Percentiles rank a stretch among this genome's conserved stretches.
These are phyloP conservation scores for Yamadazyma oceani DNA, from an alignment of 1,139 yeast species.

Conservation along the genomic window DNA sequence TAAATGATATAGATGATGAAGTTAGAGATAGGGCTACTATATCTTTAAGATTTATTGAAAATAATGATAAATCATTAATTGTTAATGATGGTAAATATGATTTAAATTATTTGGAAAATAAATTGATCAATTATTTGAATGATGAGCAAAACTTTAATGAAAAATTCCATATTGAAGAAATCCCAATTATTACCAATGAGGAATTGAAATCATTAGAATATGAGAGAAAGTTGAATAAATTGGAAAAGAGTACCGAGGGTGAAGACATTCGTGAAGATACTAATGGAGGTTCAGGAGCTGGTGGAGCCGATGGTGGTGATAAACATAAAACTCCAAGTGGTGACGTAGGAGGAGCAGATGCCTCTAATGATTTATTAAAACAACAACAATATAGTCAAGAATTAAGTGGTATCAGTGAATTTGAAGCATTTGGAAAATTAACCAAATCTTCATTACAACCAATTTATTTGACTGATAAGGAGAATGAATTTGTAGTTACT, in stretches of 20 bases:
- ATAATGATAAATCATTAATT: slow-evolving; percentile 54
- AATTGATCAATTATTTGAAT: slow-evolving; percentile 69
- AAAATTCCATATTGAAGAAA: slow-evolving; percentile 69
- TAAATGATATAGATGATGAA: slow-evolving; percentile 91
- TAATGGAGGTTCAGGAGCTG: slow-evolving; percentile 12
- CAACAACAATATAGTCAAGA: slow-evolving; percentile 68
- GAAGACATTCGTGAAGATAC: slow-evolving; percentile 11
- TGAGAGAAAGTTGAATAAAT: slow-evolving; percentile 55
- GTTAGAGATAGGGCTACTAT: slow-evolving; percentile 97
- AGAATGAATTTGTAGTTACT: slow-evolving; percentile 88
- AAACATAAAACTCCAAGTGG: slow-evolving; percentile 8
- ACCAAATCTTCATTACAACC: slow-evolving; percentile 65
- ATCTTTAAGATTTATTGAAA: slow-evolving; percentile 65
- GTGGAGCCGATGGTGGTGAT: slow-evolving; percentile 11
- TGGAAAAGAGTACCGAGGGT: slow-evolving; percentile 28
- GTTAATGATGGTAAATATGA: slow-evolving; percentile 72
- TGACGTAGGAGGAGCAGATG: slow-evolving; percentile 2
- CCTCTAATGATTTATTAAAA: slow-evolving; percentile 45
- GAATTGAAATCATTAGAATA: slow-evolving; percentile 63
- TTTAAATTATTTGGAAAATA: slow-evolving; percentile 72
- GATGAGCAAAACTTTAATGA: slow-evolving; percentile 56
- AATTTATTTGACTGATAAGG: slow-evolving; percentile 81
- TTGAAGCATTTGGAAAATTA: slow-evolving; percentile 68
- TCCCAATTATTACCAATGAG: slow-evolving; percentile 64
- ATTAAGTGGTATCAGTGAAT: slow-evolving; percentile 66